A percentile compares a stretch with the other conserved stretches of the same genome.
Conservation (phyloP, 1,139 yeast species). For the Saccharomyces hybrid region DNA sequence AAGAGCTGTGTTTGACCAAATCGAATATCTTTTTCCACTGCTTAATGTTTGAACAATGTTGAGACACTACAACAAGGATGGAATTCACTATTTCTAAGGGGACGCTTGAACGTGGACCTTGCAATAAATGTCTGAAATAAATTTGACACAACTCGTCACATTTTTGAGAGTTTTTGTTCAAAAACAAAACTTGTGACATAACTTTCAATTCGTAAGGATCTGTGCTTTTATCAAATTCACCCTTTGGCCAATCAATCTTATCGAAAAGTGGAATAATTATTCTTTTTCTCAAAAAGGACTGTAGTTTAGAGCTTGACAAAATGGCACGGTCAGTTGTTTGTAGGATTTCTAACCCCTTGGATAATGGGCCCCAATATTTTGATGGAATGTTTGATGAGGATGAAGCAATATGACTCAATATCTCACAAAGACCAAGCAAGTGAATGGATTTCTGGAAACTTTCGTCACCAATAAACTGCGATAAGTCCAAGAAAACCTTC, state of each 20-base stretch:
- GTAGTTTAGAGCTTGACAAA: constrained; percentile 5
- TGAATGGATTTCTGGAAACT: constrained; percentile 22
- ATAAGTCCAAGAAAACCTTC: constrained; percentile 31
- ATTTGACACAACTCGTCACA: constrained; percentile 35
- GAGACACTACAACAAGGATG: constrained; percentile 33
- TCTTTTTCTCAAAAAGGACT: constrained; percentile 9
- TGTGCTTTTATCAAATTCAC: constrained; percentile 4
- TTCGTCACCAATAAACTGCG: constrained; percentile 26
- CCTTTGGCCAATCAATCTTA: constrained; percentile 15
- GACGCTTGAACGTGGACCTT: constrained; percentile 43
- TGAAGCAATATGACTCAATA: constrained; percentile 15
- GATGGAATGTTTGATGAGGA: constrained; percentile 16
- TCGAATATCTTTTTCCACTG: constrained; percentile 52
- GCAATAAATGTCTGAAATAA: constrained; percentile 41
- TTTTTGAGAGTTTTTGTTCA: constrained; percentile 24
- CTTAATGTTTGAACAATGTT: constrained; percentile 36
- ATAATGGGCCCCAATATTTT: constrained; percentile 19
- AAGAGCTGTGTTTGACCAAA: constrained; percentile 38
- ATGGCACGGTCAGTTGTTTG: constrained; percentile 14
- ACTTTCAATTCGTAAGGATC: constrained; percentile 10
- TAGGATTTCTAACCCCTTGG: constrained; percentile 21
- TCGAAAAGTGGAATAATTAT: constrained; percentile 32
- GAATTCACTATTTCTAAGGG: constrained; percentile 43
- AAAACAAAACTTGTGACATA: constrained; percentile 20
- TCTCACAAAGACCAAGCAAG: constrained; percentile 24